Conservation (phyloP, 2,329 filamentous ascomycete genomes). For the Fusarium clavum region DNA sequence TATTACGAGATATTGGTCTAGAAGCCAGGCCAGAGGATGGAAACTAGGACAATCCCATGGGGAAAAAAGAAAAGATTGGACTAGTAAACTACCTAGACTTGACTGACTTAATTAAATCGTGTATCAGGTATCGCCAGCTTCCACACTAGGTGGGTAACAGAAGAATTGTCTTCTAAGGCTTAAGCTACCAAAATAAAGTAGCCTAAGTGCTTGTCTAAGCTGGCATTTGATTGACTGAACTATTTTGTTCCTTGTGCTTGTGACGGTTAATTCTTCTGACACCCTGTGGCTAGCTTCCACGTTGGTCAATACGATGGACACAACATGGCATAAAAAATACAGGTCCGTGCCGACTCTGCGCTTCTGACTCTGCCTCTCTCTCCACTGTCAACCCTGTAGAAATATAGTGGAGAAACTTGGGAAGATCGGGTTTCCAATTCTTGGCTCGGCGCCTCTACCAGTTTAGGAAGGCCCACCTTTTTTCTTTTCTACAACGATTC, state of each 20-base stretch:
- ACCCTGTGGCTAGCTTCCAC: not conserved
- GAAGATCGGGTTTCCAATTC: conserved; percentile 37
- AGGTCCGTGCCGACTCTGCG: conserved; percentile 16
- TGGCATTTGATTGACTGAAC: not conserved
- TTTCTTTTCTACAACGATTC: conserved; percentile 3
- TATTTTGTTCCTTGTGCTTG: not conserved
- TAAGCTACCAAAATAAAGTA: not conserved
- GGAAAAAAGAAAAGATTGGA: not conserved
- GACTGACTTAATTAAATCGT: conserved; percentile 7
- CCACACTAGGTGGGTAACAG: not conserved
- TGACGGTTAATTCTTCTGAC: not conserved
- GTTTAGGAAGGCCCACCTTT: conserved; percentile 26
- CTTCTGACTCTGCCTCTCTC: not conserved
- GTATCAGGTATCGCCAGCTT: conserved; percentile 30
- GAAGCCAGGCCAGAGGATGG: not conserved
- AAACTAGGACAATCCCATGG: not conserved
- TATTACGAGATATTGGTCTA: not conserved
- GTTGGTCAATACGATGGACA: not conserved
- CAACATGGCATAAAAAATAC: not conserved
- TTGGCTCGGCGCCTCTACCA: conserved; percentile 21
- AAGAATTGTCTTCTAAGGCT: not conserved
- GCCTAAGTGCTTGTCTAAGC: not conserved
- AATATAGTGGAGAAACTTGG: conserved; percentile 5
- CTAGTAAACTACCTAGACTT: not conserved
- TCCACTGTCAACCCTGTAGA: not conserved